A percentile compares a stretch with the other conserved stretches of the same genome.
phyloP scores from a whole-genome alignment of 2,329 filamentous ascomycete species.

The Trichoderma sp. region DNA sequence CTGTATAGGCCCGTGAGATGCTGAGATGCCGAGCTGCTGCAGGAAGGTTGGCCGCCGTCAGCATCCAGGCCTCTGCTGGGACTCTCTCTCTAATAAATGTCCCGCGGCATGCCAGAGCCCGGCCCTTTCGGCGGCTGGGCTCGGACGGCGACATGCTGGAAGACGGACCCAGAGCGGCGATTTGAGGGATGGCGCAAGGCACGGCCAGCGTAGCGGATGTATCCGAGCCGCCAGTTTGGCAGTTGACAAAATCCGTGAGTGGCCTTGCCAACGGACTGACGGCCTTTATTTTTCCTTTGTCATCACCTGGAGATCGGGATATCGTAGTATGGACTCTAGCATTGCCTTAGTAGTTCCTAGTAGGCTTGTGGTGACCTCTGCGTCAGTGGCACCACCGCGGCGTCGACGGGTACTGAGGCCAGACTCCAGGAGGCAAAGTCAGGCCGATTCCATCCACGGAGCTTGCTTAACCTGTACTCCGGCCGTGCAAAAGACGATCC shows the following conservation, averaged over 20 bases:
- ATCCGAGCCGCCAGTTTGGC: not conserved
- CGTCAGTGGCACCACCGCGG: constrained; percentile 14
- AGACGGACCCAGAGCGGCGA: not conserved
- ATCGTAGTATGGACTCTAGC: no score
- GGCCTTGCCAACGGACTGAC: not conserved
- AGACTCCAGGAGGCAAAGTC: not conserved
- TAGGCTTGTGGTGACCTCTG: not conserved
- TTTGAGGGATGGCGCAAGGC: constrained; percentile 11
- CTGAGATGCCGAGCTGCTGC: no score
- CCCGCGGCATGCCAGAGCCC: not conserved
- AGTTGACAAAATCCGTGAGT: not conserved
- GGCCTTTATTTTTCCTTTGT: not conserved
- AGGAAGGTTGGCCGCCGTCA: not conserved
- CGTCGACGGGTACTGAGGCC: constrained; percentile 8
- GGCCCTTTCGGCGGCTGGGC: constrained; percentile 14
- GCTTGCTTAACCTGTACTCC: constrained; percentile 10
- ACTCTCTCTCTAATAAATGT: not conserved
- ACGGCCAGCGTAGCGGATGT: not conserved
- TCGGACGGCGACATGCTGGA: not conserved
- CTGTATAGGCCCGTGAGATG: not conserved
- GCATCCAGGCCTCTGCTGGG: not conserved
- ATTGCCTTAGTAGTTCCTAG: not conserved
- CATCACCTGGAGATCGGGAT: not conserved
- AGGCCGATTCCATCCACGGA: not conserved
- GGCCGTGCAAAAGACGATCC: not conserved